Evolutionary conservation across 2,329 filamentous ascomycete species (phyloP), one percentile per base, ranked within the genome.

Genomic region (Fusarium tjaetaba): DNA sequence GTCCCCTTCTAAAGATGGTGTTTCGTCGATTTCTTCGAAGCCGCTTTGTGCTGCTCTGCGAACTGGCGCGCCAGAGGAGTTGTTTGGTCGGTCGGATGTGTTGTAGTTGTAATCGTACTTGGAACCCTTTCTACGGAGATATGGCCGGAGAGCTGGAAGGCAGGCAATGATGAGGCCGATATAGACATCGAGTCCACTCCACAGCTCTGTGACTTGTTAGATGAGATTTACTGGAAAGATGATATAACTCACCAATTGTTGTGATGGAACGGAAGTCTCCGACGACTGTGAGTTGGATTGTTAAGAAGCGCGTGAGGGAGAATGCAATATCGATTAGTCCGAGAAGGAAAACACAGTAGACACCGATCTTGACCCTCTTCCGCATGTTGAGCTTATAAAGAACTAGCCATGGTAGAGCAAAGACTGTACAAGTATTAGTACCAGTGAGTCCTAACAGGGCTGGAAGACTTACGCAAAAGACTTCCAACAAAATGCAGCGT

Each of bases 121-220:
- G 22, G 60, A 52, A 7, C 45, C 58, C 24, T 65, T 65, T 22
- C 48, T 43, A 2, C 53, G 67, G 13, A 77, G 71, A 16, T 72
- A 77, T 13, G 75, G 75, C 1, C 75, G 63, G 0, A 77, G 68
- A 16, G 75, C 65, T 2, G 75, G 75, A 2, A 77, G 61, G 11
- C 73, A 77, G 2, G 75, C 73, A 5, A 77, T 53, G 11, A 77
- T 75, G 2, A 77, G 63, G 2, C 71, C 72, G 3, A 77, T 59
- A 4, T 72, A 70, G 11, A 32, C 61, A 5, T 77, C 75, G 9
- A 77, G 61, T 7, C 57, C 41, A 18, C 72, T 73, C 72, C 75
- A 77, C 3, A 77, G 39, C 32, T 66, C 73, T 77, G 10, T 4
- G 13, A 4, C 6, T 0, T 7, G 26, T 68, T 10, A 56, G 34